A percentile compares a stretch with the other conserved stretches of the same genome.
phyloP scores from a whole-genome alignment of 169 alveolate genomes.

The Cryptosporidium sp. region DNA sequence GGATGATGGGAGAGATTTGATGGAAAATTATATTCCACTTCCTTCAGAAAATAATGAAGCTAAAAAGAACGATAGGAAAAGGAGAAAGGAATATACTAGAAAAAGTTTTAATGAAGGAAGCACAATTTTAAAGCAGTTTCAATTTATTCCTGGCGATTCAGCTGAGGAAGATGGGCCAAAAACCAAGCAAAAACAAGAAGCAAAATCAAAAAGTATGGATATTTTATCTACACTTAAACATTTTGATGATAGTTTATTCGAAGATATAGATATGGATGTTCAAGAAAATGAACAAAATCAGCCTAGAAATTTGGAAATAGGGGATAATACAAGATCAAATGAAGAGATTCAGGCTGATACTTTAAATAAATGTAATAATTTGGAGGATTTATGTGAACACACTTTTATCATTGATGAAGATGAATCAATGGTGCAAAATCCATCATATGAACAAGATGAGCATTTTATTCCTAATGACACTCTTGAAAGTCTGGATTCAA shows the following conservation, averaged over 20 bases:
- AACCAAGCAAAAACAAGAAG: neutral
- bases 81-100: neutral
- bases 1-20: constrained; percentile 66
- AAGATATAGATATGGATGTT: constrained; percentile 8
- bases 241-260: constrained; percentile 23
- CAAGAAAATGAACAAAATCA: neutral
- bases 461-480: neutral
- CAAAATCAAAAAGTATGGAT: constrained; percentile 1
- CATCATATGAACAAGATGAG: neutral
- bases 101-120: neutral
- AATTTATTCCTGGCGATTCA: constrained; percentile 8
- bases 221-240: constrained; percentile 18
- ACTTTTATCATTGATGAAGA: neutral
- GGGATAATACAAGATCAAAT: neutral
- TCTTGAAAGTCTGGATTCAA: neutral
- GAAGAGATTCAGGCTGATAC: neutral
- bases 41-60: neutral
- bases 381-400: neutral
- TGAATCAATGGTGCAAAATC: neutral
- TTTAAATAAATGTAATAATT: neutral
- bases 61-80: constrained; percentile 12
- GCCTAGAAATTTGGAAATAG: neutral
- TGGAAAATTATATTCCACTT: constrained; percentile 47
- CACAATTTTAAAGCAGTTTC: constrained; percentile 56
- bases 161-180: neutral